Base-by-base conservation (phyloP, 1,284 basidiomycete species). In the Puccinia hordei region DNA sequence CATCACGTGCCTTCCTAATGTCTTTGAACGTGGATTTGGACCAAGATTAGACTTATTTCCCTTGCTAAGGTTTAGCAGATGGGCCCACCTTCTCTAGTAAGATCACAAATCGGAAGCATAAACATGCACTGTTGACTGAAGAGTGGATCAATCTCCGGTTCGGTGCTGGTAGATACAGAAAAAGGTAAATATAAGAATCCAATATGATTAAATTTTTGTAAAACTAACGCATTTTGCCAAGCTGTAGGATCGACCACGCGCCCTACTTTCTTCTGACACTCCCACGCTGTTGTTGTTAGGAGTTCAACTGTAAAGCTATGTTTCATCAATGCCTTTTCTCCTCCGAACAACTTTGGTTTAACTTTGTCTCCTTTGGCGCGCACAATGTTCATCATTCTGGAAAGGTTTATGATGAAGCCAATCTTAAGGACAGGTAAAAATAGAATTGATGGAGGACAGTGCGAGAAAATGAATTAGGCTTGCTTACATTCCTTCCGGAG, bases 51-150 rank as follows among this genome's bases (percentile, higher is more conserved):
- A 38, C 24, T 68, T 22, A 10, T 2, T 2, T 22, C 33, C 33
- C 10, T 24, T 49, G 33, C 22, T 17, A 33, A 66, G 24, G 38
- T 10, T 51, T 24, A 55, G 30, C 12, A n/a, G 27, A 13, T 24
- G 55, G 5, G 35, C 53, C 44, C 53, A 80, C 78, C 68, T 61
- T 51, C 35, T 49, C 68, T 59, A 12, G 78, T 80, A 0, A 80
- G 55, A 73, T 80, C 78, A 55, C 78, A 80, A n/a, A 80, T 65
- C 22, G 78, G 78, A 65, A 80, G 78, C 19, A 41, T 73, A 55
- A 80, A 80, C 78, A 73, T 80, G 57, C 78, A 80, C 49, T 80
- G 55, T 10, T 49, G 44, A 41, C 55, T 80, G 24, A 80, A 59
- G 30, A 79, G 53, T 71, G 66, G 66, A 69, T 53, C 51, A 5